Evolutionary conservation across 768 basidiomycete species (phyloP).

Genomic region (Clathrus columnatus): DNA sequence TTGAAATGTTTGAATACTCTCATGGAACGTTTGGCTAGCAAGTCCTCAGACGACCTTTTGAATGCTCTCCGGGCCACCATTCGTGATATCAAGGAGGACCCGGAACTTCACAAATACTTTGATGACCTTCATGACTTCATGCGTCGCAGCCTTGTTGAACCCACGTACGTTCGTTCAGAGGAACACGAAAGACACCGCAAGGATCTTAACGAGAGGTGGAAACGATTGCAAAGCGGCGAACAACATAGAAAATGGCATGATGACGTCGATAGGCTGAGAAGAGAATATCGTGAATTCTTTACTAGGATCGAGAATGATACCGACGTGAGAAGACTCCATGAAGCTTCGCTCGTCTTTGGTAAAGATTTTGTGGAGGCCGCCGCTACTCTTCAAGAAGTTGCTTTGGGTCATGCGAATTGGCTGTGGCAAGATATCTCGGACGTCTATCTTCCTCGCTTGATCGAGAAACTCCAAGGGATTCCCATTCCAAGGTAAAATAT

Average conservation of each 20-base stretch:
- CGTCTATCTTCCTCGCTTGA: constrained; percentile 58
- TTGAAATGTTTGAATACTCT: constrained; percentile 31
- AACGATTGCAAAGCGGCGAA: constrained; percentile 33
- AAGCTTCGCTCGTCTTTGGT: constrained; percentile 41
- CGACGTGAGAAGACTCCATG: constrained; percentile 38
- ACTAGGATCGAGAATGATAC: constrained; percentile 38
- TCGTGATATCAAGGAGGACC: constrained; percentile 43
- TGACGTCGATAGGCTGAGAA: constrained; percentile 37
- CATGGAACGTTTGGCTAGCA: constrained; percentile 48
- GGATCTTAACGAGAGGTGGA: constrained; percentile 44
- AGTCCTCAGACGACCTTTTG: constrained; percentile 42
- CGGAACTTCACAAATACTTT: constrained; percentile 44
- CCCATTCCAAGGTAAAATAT: constrained; percentile 57
- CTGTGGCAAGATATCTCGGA: constrained; percentile 78
- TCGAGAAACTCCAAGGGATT: constrained; percentile 45
- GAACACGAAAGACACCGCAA: constrained; percentile 32
- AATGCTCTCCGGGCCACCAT: constrained; percentile 34
- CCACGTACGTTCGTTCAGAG: constrained; percentile 45
- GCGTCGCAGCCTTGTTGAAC: constrained; percentile 37
- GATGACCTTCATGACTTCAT: constrained; percentile 43
- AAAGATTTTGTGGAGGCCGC: constrained; percentile 40
- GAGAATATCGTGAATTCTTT: constrained; percentile 37
- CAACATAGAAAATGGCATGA: constrained; percentile 42
- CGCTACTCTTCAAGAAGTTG: constrained; percentile 28
- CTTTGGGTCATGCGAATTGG: constrained; percentile 59